Conservation (phyloP, 768 basidiomycete species). For the Pleurotus sapidus region DNA sequence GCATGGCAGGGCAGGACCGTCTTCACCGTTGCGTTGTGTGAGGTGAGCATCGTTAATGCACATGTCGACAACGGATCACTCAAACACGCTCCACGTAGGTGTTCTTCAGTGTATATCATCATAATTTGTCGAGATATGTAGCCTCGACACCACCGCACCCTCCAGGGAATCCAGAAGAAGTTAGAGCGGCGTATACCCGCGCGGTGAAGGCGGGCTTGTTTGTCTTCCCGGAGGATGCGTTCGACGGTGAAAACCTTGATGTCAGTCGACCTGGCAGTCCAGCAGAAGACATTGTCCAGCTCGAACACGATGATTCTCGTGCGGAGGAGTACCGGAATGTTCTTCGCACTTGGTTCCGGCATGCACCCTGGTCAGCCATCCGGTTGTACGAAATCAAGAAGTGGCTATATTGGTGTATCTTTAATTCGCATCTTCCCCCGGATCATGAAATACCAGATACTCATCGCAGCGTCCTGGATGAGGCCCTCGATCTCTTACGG, state of each 20-base stretch:
- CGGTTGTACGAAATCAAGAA: conserved; percentile 57
- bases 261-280: conserved; percentile 55
- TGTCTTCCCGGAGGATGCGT: conserved; percentile 44
- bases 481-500: conserved; percentile 62
- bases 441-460: conserved; percentile 41
- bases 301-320: conserved; percentile 64
- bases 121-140: conserved; percentile 44
- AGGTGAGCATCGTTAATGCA: conserved; percentile 39
- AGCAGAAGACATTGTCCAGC: conserved; percentile 51
- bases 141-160: conserved; percentile 41
- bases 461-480: conserved; percentile 51
- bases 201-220: conserved; percentile 67
- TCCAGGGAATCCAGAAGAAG: conserved; percentile 49
- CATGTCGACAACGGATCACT: not conserved
- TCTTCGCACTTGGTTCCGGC: conserved; percentile 76
- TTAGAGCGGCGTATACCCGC: conserved; percentile 57
- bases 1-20: conserved; percentile 31
- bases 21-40: conserved; percentile 53
- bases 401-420: conserved; percentile 87
- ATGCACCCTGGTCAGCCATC: conserved; percentile 71
- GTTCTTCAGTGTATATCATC: conserved; percentile 67
- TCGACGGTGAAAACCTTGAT: conserved; percentile 53
- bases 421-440: conserved; percentile 60
- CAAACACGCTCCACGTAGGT: conserved; percentile 38
- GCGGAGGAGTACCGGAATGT: conserved; percentile 71